Evolutionary conservation across 345 rosid species (phyloP).

Genomic region (Lumnitzera littorea): DNA sequence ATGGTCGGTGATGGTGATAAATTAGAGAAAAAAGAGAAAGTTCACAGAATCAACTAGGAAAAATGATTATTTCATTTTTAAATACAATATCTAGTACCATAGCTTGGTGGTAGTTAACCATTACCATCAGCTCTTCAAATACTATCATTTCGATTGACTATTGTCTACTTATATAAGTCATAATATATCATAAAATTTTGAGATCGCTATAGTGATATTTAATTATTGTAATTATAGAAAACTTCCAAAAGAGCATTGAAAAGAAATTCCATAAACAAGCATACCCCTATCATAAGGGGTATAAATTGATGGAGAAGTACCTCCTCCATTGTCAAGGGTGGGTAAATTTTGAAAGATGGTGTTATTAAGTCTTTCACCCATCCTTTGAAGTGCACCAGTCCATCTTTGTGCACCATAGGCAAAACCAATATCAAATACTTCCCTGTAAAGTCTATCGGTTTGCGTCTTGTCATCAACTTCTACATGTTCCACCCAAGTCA

Average conservation of each 20-base stretch:
- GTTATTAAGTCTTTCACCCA: slow-evolving; percentile 52
- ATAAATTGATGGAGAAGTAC: slow-evolving; percentile 12
- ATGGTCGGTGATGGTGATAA: too few relatives aligned
- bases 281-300: not conserved
- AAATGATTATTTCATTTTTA: too few relatives aligned
- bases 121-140: too few relatives aligned
- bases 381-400: slow-evolving; percentile 43
- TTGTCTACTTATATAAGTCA: too few relatives aligned
- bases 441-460: slow-evolving; percentile 46
- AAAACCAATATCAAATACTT: slow-evolving; percentile 21
- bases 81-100: too few relatives aligned
- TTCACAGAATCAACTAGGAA: too few relatives aligned
- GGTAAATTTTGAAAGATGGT: slow-evolving; percentile 9
- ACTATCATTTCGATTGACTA: too few relatives aligned
- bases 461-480: slow-evolving; percentile 50
- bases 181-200: too few relatives aligned
- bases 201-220: too few relatives aligned
- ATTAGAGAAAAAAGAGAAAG: too few relatives aligned
- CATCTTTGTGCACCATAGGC: slow-evolving; percentile 69
- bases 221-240: too few relatives aligned
- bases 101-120: too few relatives aligned
- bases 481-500: slow-evolving; percentile 79
- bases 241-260: not conserved
- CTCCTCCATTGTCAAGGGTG: slow-evolving; percentile 22
- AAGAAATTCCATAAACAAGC: not conserved